phyloP scores from a whole-genome alignment of 2,329 filamentous ascomycete genomes.

The Penicillium sp. region DNA sequence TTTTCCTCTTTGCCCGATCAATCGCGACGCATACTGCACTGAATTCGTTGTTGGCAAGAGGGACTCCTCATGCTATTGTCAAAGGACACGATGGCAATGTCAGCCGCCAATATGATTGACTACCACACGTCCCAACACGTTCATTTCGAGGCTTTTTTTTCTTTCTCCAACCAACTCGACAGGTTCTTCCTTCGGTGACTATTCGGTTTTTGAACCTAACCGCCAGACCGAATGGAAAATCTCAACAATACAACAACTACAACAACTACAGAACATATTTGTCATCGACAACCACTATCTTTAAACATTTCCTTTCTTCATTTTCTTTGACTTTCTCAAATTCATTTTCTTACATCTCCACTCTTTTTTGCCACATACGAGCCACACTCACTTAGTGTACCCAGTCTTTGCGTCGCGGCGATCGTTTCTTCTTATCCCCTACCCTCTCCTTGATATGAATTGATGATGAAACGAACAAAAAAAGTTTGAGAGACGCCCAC shows the following conservation, averaged over 20 bases:
- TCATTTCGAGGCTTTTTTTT: background rate
- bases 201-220: background rate
- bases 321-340: conserved; percentile 1
- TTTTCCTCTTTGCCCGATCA: conserved; percentile 4
- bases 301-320: conserved; percentile 11
- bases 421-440: background rate
- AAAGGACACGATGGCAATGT: background rate
- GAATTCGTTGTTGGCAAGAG: conserved; percentile 4
- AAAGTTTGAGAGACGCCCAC: conserved; percentile 3
- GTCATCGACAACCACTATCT: conserved; percentile 12
- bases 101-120: background rate
- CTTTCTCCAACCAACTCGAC: background rate
- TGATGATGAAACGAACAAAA: conserved; percentile 11
- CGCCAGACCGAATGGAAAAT: background rate
- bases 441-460: background rate
- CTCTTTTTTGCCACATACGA: conserved; percentile 3
- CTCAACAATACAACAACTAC: background rate
- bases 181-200: background rate
- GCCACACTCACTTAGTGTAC: background rate
- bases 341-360: background rate
- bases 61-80: background rate
- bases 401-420: conserved; percentile 10
- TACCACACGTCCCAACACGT: background rate
- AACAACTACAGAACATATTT: background rate
- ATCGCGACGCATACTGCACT: conserved; percentile 10